Conservation (phyloP, 179 eudicot species). For the Silene coronaria region DNA sequence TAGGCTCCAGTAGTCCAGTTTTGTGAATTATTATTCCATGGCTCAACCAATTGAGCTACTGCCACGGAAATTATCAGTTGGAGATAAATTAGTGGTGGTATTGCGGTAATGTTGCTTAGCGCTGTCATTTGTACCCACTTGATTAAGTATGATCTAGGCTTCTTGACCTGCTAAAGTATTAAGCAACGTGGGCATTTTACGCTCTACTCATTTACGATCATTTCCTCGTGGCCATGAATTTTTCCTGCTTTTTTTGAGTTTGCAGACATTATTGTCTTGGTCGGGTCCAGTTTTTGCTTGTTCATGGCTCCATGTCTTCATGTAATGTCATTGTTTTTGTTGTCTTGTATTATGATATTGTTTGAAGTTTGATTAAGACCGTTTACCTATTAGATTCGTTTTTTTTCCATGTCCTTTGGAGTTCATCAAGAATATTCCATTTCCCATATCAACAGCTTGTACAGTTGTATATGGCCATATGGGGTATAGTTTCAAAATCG, state of each 20-base stretch:
- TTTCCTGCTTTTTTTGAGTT: neutral
- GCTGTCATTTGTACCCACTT: neutral
- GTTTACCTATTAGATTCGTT: neutral
- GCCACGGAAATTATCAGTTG: neutral
- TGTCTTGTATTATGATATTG: neutral
- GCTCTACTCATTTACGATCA: neutral
- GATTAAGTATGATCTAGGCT: neutral
- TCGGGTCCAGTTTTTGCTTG: neutral
- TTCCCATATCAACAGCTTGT: neutral
- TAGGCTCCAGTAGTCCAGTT: too few relatives aligned
- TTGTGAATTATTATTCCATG: too few relatives aligned
- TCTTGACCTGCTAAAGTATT: neutral
- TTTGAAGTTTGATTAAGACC: neutral
- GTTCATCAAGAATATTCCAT: neutral
- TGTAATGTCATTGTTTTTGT: neutral
- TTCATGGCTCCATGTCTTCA: neutral
- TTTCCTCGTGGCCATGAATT: neutral
- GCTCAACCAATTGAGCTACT: too few relatives aligned
- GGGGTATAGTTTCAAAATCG: too few relatives aligned
- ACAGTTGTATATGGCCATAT: too few relatives aligned
- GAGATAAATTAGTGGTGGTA: neutral
- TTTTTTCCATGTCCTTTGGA: neutral
- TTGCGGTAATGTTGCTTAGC: neutral
- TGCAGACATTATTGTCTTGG: neutral
- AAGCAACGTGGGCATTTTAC: neutral